A percentile compares a stretch with the other conserved stretches of the same genome.
Conservation (phyloP, 805 yeast species). For the Kodamaea lidongshanica region DNA sequence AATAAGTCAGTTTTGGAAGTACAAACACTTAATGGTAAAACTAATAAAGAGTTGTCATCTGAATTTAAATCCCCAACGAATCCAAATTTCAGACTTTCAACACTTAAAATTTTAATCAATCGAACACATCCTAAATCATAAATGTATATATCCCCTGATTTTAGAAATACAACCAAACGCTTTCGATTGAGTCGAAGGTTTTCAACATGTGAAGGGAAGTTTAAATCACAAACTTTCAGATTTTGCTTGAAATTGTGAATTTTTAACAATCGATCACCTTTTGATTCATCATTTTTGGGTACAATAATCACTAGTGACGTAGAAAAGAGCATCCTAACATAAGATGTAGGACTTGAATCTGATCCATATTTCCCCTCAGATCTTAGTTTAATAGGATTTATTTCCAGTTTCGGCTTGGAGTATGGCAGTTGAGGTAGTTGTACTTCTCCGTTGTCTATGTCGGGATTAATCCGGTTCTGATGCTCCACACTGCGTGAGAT, state of each 20-base stretch:
- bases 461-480: background rate
- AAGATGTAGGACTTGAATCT: conserved; percentile 31
- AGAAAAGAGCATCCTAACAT: conserved; percentile 35
- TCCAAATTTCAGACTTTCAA: conserved; percentile 5
- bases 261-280: conserved; percentile 28
- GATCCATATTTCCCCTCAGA: no score
- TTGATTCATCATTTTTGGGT: conserved; percentile 19
- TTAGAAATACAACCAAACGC: conserved; percentile 67
- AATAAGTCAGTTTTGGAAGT: conserved; percentile 29
- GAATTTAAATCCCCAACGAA: conserved; percentile 33
- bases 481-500: conserved; percentile 1
- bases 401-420: no score
- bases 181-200: conserved; percentile 76
- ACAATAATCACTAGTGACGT: conserved; percentile 37
- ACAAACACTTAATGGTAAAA: conserved; percentile 27
- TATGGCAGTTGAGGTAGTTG: background rate
- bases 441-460: background rate
- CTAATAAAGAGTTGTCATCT: conserved; percentile 30
- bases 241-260: conserved; percentile 38
- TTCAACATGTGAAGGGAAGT: conserved; percentile 72
- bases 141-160: conserved; percentile 71
- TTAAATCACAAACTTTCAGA: conserved; percentile 71
- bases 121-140: conserved; percentile 91
- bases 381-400: no score
- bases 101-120: conserved; percentile 41